phyloP scores from a whole-genome alignment of 192 early-diverging fungal genomes.

The Entomortierella beljakovae region DNA sequence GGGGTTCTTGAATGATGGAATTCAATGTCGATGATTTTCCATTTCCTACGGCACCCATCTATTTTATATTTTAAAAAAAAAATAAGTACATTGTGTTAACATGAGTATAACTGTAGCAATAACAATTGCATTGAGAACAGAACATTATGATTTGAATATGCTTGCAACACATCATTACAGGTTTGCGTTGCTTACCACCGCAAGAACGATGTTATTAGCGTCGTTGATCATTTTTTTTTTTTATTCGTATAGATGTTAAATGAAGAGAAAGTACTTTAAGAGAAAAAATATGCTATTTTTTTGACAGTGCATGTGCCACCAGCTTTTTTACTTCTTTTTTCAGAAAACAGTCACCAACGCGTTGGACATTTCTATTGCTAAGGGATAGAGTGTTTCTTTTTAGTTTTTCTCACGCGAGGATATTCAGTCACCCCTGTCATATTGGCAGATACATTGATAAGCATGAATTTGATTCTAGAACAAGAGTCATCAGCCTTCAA shows the following conservation, averaged over 20 bases:
- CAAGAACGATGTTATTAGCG: slow-evolving; percentile 55
- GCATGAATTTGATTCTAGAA: no score
- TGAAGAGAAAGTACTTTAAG: not conserved
- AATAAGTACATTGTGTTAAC: not conserved
- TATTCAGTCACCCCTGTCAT: no score
- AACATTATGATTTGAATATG: no score
- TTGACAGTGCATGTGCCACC: not conserved
- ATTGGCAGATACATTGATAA: no score
- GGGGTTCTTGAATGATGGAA: slow-evolving; percentile 59
- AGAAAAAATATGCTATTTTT: not conserved
- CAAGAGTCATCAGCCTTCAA: no score
- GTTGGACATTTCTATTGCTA: no score
- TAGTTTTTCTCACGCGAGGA: no score
- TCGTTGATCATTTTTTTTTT: slow-evolving; percentile 48
- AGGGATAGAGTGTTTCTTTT: no score
- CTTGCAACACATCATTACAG: not conserved
- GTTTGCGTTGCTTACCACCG: slow-evolving; percentile 18
- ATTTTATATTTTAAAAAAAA: not conserved
- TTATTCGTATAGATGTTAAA: not conserved
- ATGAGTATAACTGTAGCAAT: not conserved
- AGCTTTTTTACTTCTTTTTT: not conserved
- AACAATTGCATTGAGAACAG: not conserved
- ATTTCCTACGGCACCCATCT: slow-evolving; percentile 62
- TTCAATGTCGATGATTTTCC: slow-evolving; percentile 65
- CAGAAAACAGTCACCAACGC: no score